These are phyloP conservation scores for Aurifilum marmelostoma DNA, from an alignment of 2,329 filamentous ascomycete genomes.

Conservation along the genomic window DNA sequence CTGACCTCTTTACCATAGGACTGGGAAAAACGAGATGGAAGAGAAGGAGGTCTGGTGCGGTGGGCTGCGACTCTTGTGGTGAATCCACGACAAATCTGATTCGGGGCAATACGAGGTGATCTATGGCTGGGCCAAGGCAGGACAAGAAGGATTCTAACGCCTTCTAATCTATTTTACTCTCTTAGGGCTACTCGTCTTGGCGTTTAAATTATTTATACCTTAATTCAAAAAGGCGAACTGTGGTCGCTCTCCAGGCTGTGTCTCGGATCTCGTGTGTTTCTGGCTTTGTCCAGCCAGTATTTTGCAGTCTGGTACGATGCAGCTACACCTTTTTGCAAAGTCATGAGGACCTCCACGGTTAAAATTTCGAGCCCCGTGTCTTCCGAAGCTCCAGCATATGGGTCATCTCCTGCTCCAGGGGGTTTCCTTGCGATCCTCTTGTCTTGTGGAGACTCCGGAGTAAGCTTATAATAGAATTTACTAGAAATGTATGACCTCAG, in stretches of 20 bases:
- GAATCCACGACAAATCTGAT: neutral
- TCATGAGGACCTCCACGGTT: neutral
- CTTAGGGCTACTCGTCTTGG: neutral
- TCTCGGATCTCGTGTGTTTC: neutral
- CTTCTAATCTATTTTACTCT: neutral
- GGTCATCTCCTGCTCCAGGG: neutral
- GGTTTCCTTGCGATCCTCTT: neutral
- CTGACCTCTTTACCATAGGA: neutral
- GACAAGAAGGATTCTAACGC: neutral
- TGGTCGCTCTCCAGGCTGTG: neutral
- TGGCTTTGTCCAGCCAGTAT: neutral
- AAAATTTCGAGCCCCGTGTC: neutral
- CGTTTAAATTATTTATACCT: neutral
- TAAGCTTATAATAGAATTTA: neutral
- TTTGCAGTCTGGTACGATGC: neutral
- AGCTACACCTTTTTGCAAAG: no score
- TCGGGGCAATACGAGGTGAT: neutral
- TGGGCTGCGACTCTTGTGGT: neutral
- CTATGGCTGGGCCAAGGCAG: neutral
- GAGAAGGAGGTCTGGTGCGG: neutral
- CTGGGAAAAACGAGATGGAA: slow-evolving; percentile 1
- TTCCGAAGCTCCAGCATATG: neutral
- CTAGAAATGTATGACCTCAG: neutral
- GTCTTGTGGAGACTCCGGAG: neutral
- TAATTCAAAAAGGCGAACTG: neutral